Conservation (phyloP, 495 filamentous ascomycete species). For the Aspergillus incahuasiensis region DNA sequence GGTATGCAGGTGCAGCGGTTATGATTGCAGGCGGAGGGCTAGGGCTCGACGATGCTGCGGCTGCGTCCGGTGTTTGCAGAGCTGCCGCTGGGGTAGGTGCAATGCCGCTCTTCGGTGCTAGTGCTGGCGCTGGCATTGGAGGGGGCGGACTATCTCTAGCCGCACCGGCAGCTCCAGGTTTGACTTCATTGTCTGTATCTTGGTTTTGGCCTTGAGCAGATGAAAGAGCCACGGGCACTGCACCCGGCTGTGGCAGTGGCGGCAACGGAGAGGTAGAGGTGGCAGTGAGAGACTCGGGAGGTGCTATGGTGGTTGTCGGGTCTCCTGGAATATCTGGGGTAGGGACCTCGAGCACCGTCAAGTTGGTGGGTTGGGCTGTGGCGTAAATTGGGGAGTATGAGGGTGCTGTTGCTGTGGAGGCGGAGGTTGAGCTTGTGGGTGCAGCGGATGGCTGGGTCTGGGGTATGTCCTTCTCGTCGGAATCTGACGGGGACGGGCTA, state of each 20-base stretch:
- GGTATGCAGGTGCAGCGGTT: not conserved
- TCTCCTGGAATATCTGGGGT: constrained; percentile 17
- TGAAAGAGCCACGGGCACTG: not conserved
- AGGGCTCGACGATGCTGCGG: constrained; percentile 10
- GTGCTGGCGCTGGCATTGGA: constrained; percentile 11
- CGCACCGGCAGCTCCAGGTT: constrained; percentile 1
- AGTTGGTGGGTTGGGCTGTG: constrained; percentile 41
- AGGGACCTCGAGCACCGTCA: constrained; percentile 18
- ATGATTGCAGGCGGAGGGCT: not conserved
- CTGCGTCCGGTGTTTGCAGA: not conserved
- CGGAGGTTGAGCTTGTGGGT: constrained; percentile 20
- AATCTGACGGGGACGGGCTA: not conserved
- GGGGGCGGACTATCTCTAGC: constrained; percentile 9
- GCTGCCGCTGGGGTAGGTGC: constrained; percentile 16
- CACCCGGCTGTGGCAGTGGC: constrained; percentile 14
- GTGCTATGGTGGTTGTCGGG: constrained; percentile 25
- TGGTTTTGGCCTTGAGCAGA: not conserved
- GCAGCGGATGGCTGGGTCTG: constrained; percentile 34
- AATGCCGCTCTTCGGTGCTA: constrained; percentile 17
- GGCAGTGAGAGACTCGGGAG: constrained; percentile 38
- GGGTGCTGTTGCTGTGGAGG: constrained; percentile 33
- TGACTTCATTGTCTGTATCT: not conserved
- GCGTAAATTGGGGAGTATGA: constrained; percentile 42
- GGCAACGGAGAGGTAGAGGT: constrained; percentile 20
- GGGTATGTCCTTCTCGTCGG: constrained; percentile 21